Base-by-base conservation (phyloP, 2,329 filamentous ascomycete species). In the Chaetomium strumarium region DNA sequence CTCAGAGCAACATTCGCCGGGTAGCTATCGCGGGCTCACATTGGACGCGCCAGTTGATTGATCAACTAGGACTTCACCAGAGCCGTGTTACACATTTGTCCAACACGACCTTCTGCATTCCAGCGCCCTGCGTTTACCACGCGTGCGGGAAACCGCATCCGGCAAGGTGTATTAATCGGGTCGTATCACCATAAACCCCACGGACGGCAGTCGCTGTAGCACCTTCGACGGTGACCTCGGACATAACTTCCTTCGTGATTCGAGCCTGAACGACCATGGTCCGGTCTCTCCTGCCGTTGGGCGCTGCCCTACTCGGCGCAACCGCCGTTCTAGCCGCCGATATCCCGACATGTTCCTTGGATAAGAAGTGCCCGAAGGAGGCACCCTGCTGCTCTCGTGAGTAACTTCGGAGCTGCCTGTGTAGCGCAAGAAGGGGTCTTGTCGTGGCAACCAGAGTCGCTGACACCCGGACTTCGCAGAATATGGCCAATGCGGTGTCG, bases 401-500 rank as follows among this genome's bases (percentile, higher is more conserved):
- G 85, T 81, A 49, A 29, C 40, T 24, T 16, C 20, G 33, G n/a
- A 20, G 24, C 24, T 24, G 24, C 24, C 7, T 24, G 24, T 4
- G 4, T 24, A 16, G 13, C 19, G 36, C 20, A 30, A 3, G 38
- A 17, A 42, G 13, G 9, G 37, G 12, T 14, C 10, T 13, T 16
- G 17, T 5, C 3, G 5, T 17, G n/a, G 12, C 14, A 17, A 45
- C 2, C 13, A 29, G 33, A 29, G n/a, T 11, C 17, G 36, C 53
- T 60, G 41, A 60, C 56, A 31, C 45, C 58, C 40, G 50, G 43
- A 42, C 49, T 51, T 39, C 62, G 46, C 64, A 95, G 90, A 93
- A 71, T 97, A 96, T 71, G 89, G 89, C 63, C 78, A 92, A 70
- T 97, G 93, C 66, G 93, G 92, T 73, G 83, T 90, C 51, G 93